Percentiles rank a stretch among this genome's conserved stretches.
Evolutionary conservation across 2,329 filamentous ascomycete genomes (phyloP).

Genomic region (Hansfordia pulvinata): DNA sequence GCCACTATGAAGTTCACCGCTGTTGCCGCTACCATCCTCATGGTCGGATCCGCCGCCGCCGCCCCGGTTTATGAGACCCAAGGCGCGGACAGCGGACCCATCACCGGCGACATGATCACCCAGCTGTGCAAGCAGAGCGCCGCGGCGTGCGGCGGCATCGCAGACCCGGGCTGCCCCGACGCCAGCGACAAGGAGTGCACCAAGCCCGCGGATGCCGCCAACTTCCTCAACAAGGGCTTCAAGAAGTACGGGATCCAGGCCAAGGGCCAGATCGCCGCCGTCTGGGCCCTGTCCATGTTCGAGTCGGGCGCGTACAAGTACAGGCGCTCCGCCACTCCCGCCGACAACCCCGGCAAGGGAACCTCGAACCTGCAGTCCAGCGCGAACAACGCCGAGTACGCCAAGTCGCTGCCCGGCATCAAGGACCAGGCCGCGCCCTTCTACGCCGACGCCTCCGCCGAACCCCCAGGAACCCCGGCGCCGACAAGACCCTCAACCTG

Average conservation of each 20-base stretch:
- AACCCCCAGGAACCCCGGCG: constrained; percentile 6
- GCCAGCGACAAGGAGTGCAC: no score
- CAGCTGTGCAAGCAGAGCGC: no score
- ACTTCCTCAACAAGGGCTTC: constrained; percentile 42
- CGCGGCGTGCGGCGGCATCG: constrained; percentile 35
- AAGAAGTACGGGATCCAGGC: constrained; percentile 37
- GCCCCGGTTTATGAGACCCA: constrained; percentile 3
- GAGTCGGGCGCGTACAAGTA: constrained; percentile 59
- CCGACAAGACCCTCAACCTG: constrained; percentile 26
- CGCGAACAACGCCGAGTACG: constrained; percentile 31
- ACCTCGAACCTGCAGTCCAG: constrained; percentile 44
- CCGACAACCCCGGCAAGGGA: constrained; percentile 52
- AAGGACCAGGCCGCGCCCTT: constrained; percentile 16
- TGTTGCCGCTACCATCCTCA: constrained; percentile 11
- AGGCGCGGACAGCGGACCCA: constrained; percentile 3
- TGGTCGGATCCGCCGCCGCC: constrained; percentile 12
- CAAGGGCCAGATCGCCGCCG: constrained; percentile 50
- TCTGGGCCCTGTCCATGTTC: constrained; percentile 57
- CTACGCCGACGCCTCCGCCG: constrained; percentile 5
- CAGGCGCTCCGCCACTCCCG: constrained; percentile 52
- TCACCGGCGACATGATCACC: constrained; percentile 26
- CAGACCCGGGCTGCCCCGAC: no score
- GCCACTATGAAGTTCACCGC: constrained; percentile 5
- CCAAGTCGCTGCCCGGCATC: constrained; percentile 25
- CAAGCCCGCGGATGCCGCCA: constrained; percentile 47